These are phyloP conservation scores for Globisporangium cederbergense DNA, from an alignment of 352 stramenopile species.

Conservation along the genomic window DNA sequence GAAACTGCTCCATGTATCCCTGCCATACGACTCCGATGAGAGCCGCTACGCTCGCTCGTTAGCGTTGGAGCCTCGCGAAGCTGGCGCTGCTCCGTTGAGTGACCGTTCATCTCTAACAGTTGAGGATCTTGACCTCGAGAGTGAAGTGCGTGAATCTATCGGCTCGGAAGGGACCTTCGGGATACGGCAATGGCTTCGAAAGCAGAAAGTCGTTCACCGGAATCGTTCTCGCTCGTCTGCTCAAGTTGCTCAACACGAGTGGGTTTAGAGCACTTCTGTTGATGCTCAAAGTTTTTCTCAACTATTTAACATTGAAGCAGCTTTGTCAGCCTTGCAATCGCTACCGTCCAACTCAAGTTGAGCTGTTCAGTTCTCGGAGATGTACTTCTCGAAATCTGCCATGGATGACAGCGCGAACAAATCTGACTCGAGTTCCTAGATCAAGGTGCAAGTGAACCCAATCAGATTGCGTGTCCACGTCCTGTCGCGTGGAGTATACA, in stretches of 20 bases:
- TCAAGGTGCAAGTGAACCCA: background rate
- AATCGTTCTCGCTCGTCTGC: slow-evolving; percentile 65
- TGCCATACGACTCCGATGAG: slow-evolving; percentile 74
- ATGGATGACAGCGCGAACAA: slow-evolving; percentile 24
- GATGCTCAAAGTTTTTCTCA: background rate
- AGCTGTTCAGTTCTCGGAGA: slow-evolving; percentile 34
- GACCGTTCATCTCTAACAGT: slow-evolving; percentile 45
- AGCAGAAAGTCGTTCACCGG: slow-evolving; percentile 78
- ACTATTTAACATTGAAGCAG: slow-evolving; percentile 12
- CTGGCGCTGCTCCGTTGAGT: slow-evolving; percentile 55
- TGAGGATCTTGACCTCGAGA: slow-evolving; percentile 73
- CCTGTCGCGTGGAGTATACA: background rate
- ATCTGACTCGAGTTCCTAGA: slow-evolving; percentile 1
- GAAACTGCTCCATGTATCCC: slow-evolving; percentile 63
- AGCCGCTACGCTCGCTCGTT: slow-evolving; percentile 73
- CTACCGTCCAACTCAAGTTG: background rate
- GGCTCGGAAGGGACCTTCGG: slow-evolving; percentile 71
- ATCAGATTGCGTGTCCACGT: background rate
- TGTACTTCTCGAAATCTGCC: slow-evolving; percentile 49
- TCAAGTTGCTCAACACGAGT: slow-evolving; percentile 53
- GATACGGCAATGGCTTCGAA: slow-evolving; percentile 79
- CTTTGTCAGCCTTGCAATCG: background rate
- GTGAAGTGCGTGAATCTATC: slow-evolving; percentile 74
- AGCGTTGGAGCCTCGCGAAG: slow-evolving; percentile 69
- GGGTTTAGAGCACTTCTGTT: slow-evolving; percentile 41